phyloP scores from a whole-genome alignment of 2,329 filamentous ascomycete genomes.

The Clathrospora elynae region DNA sequence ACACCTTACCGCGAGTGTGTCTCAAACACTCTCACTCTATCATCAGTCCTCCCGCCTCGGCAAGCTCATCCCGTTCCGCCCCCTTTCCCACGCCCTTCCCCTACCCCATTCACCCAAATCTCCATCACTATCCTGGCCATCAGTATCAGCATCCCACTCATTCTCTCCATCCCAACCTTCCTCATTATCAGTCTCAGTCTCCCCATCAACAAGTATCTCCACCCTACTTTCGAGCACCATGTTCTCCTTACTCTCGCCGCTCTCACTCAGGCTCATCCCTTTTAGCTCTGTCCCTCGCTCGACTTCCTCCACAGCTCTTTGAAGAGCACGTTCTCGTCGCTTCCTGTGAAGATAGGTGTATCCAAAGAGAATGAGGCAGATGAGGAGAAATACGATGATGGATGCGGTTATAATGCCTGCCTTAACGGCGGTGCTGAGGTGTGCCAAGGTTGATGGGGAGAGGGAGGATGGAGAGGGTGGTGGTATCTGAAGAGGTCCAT shows the following conservation, averaged over 20 bases:
- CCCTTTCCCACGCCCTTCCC: conserved; percentile 13
- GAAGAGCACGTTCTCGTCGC: conserved; percentile 23
- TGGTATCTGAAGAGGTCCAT: not conserved
- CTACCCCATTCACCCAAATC: conserved; percentile 21
- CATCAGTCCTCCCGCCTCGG: conserved; percentile 15
- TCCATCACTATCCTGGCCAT: conserved; percentile 5
- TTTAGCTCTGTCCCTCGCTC: conserved; percentile 18
- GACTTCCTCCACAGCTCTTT: conserved; percentile 28
- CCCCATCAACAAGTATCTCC: conserved; percentile 29
- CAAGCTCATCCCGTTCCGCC: conserved; percentile 23
- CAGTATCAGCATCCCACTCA: conserved; percentile 11
- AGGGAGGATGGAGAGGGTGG: conserved; percentile 1
- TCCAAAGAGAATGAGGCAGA: conserved; percentile 17
- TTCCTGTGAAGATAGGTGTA: conserved; percentile 24
- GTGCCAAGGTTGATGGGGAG: conserved; percentile 1
- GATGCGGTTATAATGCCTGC: conserved; percentile 14
- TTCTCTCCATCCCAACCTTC: not conserved
- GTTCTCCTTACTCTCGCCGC: conserved; percentile 26
- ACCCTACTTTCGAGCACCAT: conserved; percentile 34
- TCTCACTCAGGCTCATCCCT: conserved; percentile 5
- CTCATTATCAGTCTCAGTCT: conserved; percentile 13
- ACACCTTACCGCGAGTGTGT: too few species aligned
- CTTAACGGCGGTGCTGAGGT: conserved; percentile 10
- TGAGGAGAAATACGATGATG: conserved; percentile 9
- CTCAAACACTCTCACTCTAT: not conserved